Evolutionary conservation across 1,139 yeast genomes (phyloP).

Genomic region (Saccharomycopsis crataegensis): DNA sequence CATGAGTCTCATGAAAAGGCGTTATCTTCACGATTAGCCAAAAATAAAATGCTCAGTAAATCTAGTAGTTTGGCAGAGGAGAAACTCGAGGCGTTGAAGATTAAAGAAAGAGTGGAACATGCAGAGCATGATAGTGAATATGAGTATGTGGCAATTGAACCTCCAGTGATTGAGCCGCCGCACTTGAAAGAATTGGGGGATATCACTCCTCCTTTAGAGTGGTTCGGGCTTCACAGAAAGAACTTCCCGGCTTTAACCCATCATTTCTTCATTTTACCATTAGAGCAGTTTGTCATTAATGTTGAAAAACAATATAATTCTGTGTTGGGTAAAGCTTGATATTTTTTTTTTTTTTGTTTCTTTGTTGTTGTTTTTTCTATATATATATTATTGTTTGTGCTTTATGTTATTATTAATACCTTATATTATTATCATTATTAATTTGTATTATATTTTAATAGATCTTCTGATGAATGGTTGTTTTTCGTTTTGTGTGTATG

Average conservation of each 20-base stretch:
- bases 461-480: too few relatives aligned
- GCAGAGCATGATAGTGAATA: constrained; percentile 57
- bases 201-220: constrained; percentile 95
- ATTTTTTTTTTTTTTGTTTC: not conserved
- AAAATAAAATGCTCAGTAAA: constrained; percentile 29
- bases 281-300: constrained; percentile 67
- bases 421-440: not conserved
- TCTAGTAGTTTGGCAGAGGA: constrained; percentile 22
- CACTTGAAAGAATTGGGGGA: constrained; percentile 85
- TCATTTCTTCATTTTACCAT: constrained; percentile 61
- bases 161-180: constrained; percentile 83
- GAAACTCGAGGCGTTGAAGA: constrained; percentile 22
- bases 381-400: not conserved
- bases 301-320: constrained; percentile 38
- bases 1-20: constrained; percentile 70
- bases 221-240: constrained; percentile 91
- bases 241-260: constrained; percentile 83
- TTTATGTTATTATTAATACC: not conserved
- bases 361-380: not conserved
- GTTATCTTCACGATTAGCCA: constrained; percentile 40
- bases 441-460: not conserved
- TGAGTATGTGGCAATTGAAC: constrained; percentile 55
- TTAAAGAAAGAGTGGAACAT: constrained; percentile 46
- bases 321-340: constrained; percentile 29
- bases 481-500: too few relatives aligned